Conservation (phyloP, 1,284 basidiomycete genomes). For the Cutaneotrichosporon sp. region DNA sequence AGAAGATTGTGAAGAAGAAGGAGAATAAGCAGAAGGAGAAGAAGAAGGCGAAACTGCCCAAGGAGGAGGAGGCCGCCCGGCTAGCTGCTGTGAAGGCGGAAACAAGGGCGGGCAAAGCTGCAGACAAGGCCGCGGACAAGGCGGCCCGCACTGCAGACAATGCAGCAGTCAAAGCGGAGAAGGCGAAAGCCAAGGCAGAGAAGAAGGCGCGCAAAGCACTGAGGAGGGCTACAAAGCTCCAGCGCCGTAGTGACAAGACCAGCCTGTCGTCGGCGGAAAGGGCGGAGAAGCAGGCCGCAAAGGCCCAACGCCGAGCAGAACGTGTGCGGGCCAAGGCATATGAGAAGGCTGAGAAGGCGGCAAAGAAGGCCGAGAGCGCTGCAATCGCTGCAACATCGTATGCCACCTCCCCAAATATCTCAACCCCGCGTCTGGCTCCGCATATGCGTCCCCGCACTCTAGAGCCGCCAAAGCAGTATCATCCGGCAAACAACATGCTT, state of each 20-base stretch:
- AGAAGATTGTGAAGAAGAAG: not conserved
- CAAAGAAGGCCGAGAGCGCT: not conserved
- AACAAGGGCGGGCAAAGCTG: not conserved
- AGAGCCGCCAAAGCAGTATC: too few relatives aligned
- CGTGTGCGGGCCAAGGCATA: not conserved
- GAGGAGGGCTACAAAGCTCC: constrained; percentile 1
- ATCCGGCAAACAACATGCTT: too few relatives aligned
- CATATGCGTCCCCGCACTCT: too few relatives aligned
- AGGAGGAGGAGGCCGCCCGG: not conserved
- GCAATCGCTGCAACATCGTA: not conserved
- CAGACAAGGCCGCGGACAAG: not conserved
- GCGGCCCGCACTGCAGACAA: not conserved
- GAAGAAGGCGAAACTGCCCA: not conserved
- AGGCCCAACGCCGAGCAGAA: not conserved
- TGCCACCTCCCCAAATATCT: not conserved
- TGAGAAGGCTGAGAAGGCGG: constrained; percentile 5
- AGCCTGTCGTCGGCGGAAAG: not conserved
- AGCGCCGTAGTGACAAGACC: not conserved
- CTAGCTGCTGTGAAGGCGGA: not conserved
- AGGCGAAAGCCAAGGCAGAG: constrained; percentile 8
- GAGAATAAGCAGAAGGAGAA: not conserved
- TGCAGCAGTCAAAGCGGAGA: not conserved
- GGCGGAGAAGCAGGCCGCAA: not conserved
- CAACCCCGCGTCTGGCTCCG: too few relatives aligned
- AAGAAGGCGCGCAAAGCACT: constrained; percentile 9